Percentiles rank a stretch among this genome's conserved stretches.
Evolutionary conservation across 2,329 filamentous ascomycete genomes (phyloP).

Genomic region (Fusarium napiforme): DNA sequence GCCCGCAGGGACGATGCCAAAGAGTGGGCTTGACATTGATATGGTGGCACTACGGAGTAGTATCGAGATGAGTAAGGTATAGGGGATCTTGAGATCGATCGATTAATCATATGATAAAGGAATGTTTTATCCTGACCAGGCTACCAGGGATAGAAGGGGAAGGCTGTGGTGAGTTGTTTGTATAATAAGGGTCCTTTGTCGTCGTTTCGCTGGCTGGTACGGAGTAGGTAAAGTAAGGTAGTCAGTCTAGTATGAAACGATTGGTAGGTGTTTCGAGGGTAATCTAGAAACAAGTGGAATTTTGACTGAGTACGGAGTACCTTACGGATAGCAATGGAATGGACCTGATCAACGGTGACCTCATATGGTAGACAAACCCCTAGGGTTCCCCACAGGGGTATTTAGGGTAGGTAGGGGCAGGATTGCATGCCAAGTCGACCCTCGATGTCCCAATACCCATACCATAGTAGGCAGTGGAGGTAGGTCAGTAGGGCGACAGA

Average conservation of each 20-base stretch:
- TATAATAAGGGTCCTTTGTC: constrained; percentile 8
- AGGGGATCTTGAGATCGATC: background rate
- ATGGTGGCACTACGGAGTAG: background rate
- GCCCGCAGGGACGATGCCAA: constrained; percentile 70
- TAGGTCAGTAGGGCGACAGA: background rate
- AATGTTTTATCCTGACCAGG: background rate
- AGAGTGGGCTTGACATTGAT: constrained; percentile 53
- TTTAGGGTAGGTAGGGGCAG: constrained; percentile 23
- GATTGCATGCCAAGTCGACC: background rate
- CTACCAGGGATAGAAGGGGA: background rate
- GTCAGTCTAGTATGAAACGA: constrained; percentile 31
- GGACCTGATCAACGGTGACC: constrained; percentile 10
- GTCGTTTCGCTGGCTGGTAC: constrained; percentile 11
- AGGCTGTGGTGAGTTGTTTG: constrained; percentile 3
- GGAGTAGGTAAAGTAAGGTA: background rate
- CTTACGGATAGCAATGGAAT: background rate
- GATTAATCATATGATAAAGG: background rate
- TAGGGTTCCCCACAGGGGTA: background rate
- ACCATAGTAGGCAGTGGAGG: background rate
- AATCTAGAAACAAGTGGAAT: constrained; percentile 35
- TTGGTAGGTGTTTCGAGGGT: constrained; percentile 33
- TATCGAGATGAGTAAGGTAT: background rate
- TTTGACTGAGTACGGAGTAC: background rate
- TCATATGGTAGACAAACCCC: constrained; percentile 3
- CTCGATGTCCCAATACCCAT: background rate